Conservation (phyloP, 441 rosid genomes). For the Adansonia gregorii region DNA sequence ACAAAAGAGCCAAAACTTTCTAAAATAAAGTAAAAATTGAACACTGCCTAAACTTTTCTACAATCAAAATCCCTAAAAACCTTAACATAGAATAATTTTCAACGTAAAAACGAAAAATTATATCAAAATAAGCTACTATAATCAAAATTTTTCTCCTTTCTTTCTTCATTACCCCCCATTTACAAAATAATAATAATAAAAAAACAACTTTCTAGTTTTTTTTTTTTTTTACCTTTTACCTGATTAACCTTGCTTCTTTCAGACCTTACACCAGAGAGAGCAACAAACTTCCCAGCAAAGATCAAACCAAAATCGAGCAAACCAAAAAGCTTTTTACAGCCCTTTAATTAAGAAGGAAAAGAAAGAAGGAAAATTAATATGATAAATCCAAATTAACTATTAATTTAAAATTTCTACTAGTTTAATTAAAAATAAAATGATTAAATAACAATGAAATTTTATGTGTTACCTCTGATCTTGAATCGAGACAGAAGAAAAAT, state of each 20-base stretch:
- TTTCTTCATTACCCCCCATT: neutral
- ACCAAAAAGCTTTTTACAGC: neutral
- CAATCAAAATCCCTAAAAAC: slow-evolving; percentile 2
- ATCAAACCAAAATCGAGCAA: neutral
- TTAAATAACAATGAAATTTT: neutral
- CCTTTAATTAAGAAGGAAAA: neutral
- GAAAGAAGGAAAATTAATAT: neutral
- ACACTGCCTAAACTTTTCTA: neutral
- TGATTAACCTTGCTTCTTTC: neutral
- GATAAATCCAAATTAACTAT: neutral
- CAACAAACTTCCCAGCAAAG: neutral
- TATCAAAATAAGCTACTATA: neutral
- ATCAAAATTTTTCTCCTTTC: neutral
- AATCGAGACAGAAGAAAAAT: neutral
- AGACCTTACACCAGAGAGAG: neutral
- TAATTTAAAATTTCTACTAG: neutral
- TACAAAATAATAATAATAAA: too few species aligned
- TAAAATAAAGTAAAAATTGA: neutral
- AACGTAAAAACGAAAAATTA: neutral
- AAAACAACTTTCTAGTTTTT: neutral
- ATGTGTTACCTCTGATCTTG: neutral
- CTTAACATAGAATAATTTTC: neutral
- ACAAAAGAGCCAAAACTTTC: neutral
- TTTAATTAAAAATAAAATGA: neutral
- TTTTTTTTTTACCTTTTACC: too few species aligned